Percentiles rank a stretch among this genome's conserved stretches.
Conservation (phyloP, 495 filamentous ascomycete species). For the Daldinia concentrica region DNA sequence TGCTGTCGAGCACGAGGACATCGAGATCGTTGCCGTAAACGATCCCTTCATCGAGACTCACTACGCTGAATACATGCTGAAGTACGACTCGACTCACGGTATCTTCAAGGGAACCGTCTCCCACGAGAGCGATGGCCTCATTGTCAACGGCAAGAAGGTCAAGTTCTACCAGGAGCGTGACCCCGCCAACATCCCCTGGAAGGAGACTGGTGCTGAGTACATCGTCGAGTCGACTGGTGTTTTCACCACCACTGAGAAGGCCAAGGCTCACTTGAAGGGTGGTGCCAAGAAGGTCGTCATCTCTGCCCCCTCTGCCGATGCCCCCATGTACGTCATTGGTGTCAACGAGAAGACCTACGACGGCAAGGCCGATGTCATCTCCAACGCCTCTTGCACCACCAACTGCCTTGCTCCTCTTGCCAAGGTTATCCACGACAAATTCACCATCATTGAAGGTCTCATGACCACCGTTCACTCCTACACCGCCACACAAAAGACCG, state of each 20-base stretch:
- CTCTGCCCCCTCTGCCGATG: constrained; percentile 98
- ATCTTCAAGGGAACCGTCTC: constrained; percentile 91
- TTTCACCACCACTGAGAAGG: constrained; percentile 98
- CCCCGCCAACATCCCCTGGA: constrained; percentile 92
- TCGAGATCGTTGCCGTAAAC: constrained; percentile 95
- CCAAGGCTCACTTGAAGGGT: constrained; percentile 93
- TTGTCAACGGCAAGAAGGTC: constrained; percentile 95
- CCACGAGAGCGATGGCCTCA: constrained; percentile 76
- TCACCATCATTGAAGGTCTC: constrained; percentile 95
- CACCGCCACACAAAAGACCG: constrained; percentile 99
- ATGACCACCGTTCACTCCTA: constrained; percentile 99
- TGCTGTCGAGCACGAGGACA: constrained; percentile 83
- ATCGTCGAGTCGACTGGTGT: constrained; percentile 99
- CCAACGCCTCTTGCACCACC: constrained; percentile 99
- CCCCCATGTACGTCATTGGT: constrained; percentile 99
- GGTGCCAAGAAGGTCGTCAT: constrained; percentile 99
- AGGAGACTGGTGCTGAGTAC: constrained; percentile 87
- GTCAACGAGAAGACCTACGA: constrained; percentile 96
- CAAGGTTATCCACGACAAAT: constrained; percentile 99
- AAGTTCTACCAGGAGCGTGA: constrained; percentile 95
- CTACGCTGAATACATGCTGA: constrained; percentile 99
- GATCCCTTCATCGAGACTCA: constrained; percentile 98
- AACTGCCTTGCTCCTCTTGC: constrained; percentile 99
- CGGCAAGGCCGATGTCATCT: constrained; percentile 88
- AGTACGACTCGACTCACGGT: constrained; percentile 97